Percentiles rank a stretch among this genome's conserved stretches.
Evolutionary conservation across 192 early-diverging fungal genomes (phyloP).

Genomic region (Entomortierella chlamydospora): DNA sequence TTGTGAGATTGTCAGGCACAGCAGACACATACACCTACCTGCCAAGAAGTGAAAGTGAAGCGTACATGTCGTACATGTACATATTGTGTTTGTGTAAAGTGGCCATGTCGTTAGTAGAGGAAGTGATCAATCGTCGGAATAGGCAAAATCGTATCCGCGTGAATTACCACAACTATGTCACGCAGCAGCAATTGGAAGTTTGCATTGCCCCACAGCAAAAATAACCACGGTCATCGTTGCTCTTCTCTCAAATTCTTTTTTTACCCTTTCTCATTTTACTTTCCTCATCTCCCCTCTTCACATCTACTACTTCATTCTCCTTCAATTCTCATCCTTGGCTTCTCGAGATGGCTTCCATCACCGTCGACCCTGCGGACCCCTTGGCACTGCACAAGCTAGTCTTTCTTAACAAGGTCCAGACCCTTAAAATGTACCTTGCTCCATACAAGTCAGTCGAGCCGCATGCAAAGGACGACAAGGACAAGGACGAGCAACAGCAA

Average conservation of each 20-base stretch:
- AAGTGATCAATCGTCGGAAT: too few relatives aligned
- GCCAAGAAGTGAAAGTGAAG: too few relatives aligned
- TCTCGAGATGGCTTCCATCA: slow-evolving; percentile 6
- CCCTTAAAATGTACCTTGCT: slow-evolving; percentile 43
- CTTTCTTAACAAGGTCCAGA: slow-evolving; percentile 41
- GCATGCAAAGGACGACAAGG: not conserved
- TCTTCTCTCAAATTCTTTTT: not conserved
- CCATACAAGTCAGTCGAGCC: slow-evolving; percentile 26
- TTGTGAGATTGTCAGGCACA: too few relatives aligned
- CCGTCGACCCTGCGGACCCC: slow-evolving; percentile 38
- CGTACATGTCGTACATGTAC: too few relatives aligned
- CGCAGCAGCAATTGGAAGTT: too few relatives aligned
- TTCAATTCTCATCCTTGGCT: not conserved
- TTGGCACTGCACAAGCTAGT: slow-evolving; percentile 45
- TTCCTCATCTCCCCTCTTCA: not conserved
- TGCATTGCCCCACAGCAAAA: too few relatives aligned
- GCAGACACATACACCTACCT: too few relatives aligned
- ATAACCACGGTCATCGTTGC: not conserved
- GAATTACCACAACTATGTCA: too few relatives aligned
- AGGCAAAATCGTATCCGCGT: too few relatives aligned
- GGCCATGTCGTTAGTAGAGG: too few relatives aligned
- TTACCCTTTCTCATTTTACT: not conserved
- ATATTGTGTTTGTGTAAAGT: too few relatives aligned
- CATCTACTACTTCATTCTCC: not conserved
- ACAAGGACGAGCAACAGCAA: not conserved